Evolutionary conservation across 2,329 filamentous ascomycete species (phyloP), one percentile per base, ranked within the genome.

Genomic region (Bipolaris bicolor): DNA sequence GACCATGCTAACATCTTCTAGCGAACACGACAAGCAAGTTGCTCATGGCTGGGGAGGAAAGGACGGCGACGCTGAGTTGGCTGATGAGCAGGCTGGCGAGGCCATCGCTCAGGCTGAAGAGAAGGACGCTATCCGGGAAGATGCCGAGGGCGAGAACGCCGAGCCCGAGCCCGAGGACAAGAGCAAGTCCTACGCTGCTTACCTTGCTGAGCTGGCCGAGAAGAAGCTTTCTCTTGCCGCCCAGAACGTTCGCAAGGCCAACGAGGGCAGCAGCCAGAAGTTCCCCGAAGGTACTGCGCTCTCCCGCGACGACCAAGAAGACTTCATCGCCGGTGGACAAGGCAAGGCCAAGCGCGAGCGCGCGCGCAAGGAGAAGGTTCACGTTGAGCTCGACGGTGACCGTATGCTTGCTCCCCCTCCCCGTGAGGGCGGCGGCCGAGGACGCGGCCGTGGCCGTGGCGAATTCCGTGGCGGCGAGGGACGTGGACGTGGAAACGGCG

Each of bases 191-290:
- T 97, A 93, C 81, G 82, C 86, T 74, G 90, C 95, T 68, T 99
- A 97, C 84, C 86, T 96, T 52, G 90, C 88, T 76, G 87, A 90
- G 77, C 84, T 83, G 75, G 86, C 86, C 57, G 85, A 87, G 79
- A 94, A 93, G 86, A 93, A 92, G 83, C 81, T 86, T 65, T 85
- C 86, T 66, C 86, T 94, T 58, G 84, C 83, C 69, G 79, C 83
- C 64, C 86, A 85, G 69, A 86, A 91, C 73, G 84, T 92, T 75
- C 94, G 95, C 82, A 88, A 92, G 83, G 83, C 94, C 79, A 97
- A 98, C 84, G 93, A 97, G 84, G 93, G 93, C 74, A 86, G 83
- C 83, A 91, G 92, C 84, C 94, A 95, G 87, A 95, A 97, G 86
- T 97, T 93, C 91, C 90, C 90, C 73, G 84, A 85, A 72, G 92